Evolutionary conservation across 257 asterid genomes (phyloP).

Genomic region (Jasminum sambac): DNA sequence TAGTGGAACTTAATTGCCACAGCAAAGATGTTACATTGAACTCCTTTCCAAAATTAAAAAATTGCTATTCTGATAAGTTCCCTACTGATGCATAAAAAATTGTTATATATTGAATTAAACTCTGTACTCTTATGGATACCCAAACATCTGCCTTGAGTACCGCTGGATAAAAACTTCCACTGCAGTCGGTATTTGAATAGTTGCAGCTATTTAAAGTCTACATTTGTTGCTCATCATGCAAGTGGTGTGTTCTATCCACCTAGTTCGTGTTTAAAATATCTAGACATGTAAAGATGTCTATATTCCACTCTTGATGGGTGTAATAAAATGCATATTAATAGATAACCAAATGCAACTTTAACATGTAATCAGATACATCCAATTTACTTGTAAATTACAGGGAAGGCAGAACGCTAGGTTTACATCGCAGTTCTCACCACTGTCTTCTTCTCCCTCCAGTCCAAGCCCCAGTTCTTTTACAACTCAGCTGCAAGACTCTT

Average conservation of each 20-base stretch:
- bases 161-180: conserved; percentile 12
- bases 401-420: conserved; percentile 53
- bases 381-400: conserved; percentile 37
- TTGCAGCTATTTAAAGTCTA: background rate
- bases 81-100: conserved; percentile 12
- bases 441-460: conserved; percentile 47
- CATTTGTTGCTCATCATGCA: conserved; percentile 11
- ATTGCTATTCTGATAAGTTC: background rate
- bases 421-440: conserved; percentile 47
- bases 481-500: conserved; percentile 50
- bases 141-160: conserved; percentile 2
- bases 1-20: conserved; percentile 5
- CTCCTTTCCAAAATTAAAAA: background rate
- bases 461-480: conserved; percentile 53
- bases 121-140: background rate
- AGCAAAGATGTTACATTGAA: conserved; percentile 5
- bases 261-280: conserved; percentile 4
- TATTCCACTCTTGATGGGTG: background rate
- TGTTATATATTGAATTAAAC: conserved; percentile 10
- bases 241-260: conserved; percentile 5
- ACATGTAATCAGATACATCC: conserved; percentile 6
- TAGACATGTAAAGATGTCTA: background rate
- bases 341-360: background rate
- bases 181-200: conserved; percentile 8
- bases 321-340: background rate